phyloP scores from a whole-genome alignment of 345 rosid genomes.

The Dipteronia dyeriana region DNA sequence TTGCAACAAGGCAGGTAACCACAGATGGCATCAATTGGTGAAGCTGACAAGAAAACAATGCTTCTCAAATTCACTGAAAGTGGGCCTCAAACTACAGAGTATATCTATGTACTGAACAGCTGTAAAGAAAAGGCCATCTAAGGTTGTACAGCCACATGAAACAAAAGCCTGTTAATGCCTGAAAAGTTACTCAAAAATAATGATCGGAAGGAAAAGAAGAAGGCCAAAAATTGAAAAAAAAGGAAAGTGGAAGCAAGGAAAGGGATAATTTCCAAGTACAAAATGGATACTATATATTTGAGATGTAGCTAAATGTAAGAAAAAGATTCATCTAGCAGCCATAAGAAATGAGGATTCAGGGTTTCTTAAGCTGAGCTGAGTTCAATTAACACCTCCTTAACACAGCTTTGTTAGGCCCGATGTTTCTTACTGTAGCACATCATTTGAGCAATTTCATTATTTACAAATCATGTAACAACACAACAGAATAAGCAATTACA shows the following conservation, averaged over 20 bases:
- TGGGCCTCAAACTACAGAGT: slow-evolving; percentile 21
- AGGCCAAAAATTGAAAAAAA: not conserved
- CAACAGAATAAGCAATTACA: not conserved
- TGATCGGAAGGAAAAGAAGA: not conserved
- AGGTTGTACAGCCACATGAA: slow-evolving; percentile 12
- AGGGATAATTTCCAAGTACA: not conserved
- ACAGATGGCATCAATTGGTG: slow-evolving; percentile 99
- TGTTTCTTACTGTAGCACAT: too few relatives aligned
- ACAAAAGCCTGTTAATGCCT: slow-evolving; percentile 1
- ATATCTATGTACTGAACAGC: slow-evolving; percentile 17
- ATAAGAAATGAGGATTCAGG: not conserved
- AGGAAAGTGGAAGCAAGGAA: not conserved
- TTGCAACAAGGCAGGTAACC: slow-evolving; percentile 95
- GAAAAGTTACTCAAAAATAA: not conserved
- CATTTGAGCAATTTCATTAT: not conserved
- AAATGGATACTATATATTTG: not conserved
- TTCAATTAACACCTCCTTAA: not conserved
- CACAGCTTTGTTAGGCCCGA: not conserved
- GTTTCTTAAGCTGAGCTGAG: slow-evolving; percentile 3
- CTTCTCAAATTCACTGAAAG: slow-evolving; percentile 32
- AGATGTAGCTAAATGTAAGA: not conserved
- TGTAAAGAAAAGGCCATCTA: slow-evolving; percentile 8
- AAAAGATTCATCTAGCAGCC: slow-evolving; percentile 16
- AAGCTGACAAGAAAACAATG: slow-evolving; percentile 61
- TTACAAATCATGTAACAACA: not conserved